Conservation (phyloP, 176 grass and related monocot genomes). For the Lolium perenne region DNA sequence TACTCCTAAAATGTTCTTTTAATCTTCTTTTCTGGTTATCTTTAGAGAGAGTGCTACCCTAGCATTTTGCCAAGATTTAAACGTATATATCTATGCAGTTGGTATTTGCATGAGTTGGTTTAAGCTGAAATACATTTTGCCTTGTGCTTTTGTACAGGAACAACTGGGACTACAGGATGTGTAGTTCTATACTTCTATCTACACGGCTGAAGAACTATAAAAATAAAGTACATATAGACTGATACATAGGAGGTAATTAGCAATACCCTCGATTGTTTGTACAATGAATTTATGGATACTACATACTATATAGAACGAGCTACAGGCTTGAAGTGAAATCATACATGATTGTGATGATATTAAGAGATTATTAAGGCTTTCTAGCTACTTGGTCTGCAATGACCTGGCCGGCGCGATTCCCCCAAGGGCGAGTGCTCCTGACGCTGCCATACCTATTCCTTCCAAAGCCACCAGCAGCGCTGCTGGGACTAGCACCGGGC, state of each 20-base stretch:
- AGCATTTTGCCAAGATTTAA: background rate
- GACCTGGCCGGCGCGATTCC: background rate
- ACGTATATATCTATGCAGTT: background rate
- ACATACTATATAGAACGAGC: background rate
- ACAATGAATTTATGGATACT: background rate
- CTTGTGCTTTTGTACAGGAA: slow-evolving; percentile 3
- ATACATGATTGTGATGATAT: background rate
- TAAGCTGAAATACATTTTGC: background rate
- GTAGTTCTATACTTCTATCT: background rate
- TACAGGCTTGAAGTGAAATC: background rate
- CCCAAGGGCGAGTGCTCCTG: background rate
- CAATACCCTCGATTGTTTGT: background rate
- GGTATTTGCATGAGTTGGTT: background rate
- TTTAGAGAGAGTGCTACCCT: background rate
- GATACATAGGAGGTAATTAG: background rate
- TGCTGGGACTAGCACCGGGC: background rate
- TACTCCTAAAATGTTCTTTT: background rate
- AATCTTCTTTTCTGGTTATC: background rate
- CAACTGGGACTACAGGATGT: slow-evolving; percentile 11
- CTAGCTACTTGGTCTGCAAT: background rate
- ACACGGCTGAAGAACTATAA: background rate
- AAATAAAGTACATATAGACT: background rate
- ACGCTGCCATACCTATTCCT: background rate
- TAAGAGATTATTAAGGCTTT: background rate
- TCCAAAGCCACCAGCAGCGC: background rate